Evolutionary conservation across 768 basidiomycete species (phyloP), one percentile per base, ranked within the genome.

Genomic region (Imleria badia): DNA sequence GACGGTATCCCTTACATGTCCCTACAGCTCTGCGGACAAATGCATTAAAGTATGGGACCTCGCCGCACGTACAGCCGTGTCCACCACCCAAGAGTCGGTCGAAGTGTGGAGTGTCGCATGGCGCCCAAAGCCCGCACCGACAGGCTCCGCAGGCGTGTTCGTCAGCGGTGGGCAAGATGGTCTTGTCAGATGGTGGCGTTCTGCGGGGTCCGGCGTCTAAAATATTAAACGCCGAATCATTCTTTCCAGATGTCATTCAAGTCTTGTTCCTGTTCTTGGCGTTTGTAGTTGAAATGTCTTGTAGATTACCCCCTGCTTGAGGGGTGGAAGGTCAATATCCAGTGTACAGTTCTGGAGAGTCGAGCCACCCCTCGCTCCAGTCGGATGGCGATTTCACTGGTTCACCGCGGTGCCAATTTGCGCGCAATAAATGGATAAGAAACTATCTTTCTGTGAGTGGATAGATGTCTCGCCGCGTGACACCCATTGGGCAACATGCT

Each of bases 1-100:
- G 2, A 43, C 44, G 36, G 19, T 20, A 9, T 50, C 9, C 1
- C 43, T 51, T 7, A 60, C 15, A 17, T 23, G 35, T 23, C 42
- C 40, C 29, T 44, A 39, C 51, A 91, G 91, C 17, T 92, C 91
- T 42, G 86, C 90, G 12, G 92, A 94, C 70, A 90, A 88, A 70
- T 86, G 83, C 1, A 83, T 91, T 58, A 92, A 91, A 64, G 83
- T 94, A 9, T 94, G 92, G 92, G 92, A 94, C 62, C 79, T 93
- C 48, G 81, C 78, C 4, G 81, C 89, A 7, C 84, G 89, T 6
- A 75, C 84, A 1, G 82, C 83, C 12, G 89, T 93, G 19, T 89
- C 86, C 20, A 92, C 89, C 0, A 76, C 88, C 7, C 83, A 87
- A 66, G 90, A 92, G 50, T 81, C 81, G 1, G 86, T 86, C 20